phyloP scores from a whole-genome alignment of 805 yeast genomes.

The Starmerella davenportii region DNA sequence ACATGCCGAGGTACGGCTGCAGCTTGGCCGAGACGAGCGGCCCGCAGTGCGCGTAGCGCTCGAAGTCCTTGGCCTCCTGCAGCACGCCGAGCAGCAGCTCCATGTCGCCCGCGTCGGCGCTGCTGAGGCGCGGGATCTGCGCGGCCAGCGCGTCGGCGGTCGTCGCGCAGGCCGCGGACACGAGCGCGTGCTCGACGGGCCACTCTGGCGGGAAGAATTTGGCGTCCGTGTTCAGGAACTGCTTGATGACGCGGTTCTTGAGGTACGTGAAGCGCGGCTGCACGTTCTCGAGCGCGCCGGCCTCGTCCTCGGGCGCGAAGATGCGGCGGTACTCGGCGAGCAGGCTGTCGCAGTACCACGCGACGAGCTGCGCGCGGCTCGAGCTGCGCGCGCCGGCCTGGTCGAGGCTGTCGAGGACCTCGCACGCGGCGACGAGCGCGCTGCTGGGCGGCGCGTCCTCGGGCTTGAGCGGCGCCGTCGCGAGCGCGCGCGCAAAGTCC shows the following conservation, averaged over 20 bases:
- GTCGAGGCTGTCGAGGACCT: slow-evolving; percentile 41
- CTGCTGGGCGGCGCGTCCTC: slow-evolving; percentile 1
- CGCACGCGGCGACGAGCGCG: slow-evolving; percentile 37
- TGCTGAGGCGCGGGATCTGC: slow-evolving; percentile 27
- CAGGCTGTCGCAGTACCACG: slow-evolving; percentile 55
- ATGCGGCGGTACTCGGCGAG: slow-evolving; percentile 59
- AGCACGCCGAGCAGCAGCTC: slow-evolving; percentile 50
- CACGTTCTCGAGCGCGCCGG: slow-evolving; percentile 81
- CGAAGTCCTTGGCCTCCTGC: slow-evolving; percentile 70
- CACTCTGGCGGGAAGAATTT: slow-evolving; percentile 51
- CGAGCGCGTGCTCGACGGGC: slow-evolving; percentile 47
- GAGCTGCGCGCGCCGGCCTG: slow-evolving; percentile 26
- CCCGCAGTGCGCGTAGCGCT: slow-evolving; percentile 32
- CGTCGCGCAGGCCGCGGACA: slow-evolving; percentile 43
- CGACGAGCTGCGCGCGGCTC: slow-evolving; percentile 40
- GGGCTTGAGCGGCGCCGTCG: background rate
- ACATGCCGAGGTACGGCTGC: slow-evolving; percentile 66
- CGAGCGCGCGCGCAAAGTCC: slow-evolving; percentile 36
- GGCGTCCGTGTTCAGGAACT: slow-evolving; percentile 31
- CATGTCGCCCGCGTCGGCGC: slow-evolving; percentile 28
- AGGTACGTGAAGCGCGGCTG: slow-evolving; percentile 67
- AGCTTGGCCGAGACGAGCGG: slow-evolving; percentile 44
- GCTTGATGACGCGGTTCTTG: slow-evolving; percentile 41
- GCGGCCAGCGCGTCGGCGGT: slow-evolving; percentile 51
- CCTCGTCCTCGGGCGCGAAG: slow-evolving; percentile 70